Base-by-base conservation (phyloP, 257 asterid species). In the Scutellaria galericulata region DNA sequence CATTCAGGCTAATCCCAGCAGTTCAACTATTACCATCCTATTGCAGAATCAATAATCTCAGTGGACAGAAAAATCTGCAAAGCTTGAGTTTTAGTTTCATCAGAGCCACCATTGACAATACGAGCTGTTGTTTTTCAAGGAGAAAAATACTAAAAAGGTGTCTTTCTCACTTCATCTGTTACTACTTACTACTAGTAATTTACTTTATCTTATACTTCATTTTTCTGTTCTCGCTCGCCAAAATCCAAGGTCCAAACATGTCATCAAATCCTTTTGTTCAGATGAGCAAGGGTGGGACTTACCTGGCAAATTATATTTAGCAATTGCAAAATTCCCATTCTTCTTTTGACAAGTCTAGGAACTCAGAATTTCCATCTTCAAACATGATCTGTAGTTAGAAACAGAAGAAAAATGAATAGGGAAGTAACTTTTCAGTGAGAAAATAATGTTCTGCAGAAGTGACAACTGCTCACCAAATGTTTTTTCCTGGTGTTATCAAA, bases 271-370 rank as follows among this genome's bases (percentile, higher is more conserved):
- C 20, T 44, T 11, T 6, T 11, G 18, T 27, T 51, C 18, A 63
- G 13, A 54, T 66, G 56, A 53, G 64, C 18, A 46, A 67, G 64
- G 18, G 6, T 45, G 44, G 20, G 48, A 69, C 20, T 75, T 77
- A 83, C 96, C 89, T 83, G 84, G 76, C 45, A 73, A 18, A 58
- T 44, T 71, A 72, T 55, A 66, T 71, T 79, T 59, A 73, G 60
- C 71, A 70, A 72, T 81, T 80, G 78, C 89, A 88, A 53, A 86
- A 84, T 70, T 85, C 94, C 99, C 99, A 95, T 42, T 87, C 89
- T 83, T 82, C 90, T 79, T 85, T 84, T 56, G 99, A 87, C 84
- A 95, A 74, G 86, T 95, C 96, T 70, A 90, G 71, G 57, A 84
- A 77, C 65, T 90, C 92, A 2, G 82, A 68, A 65, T 59, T 70